Evolutionary conservation across 768 basidiomycete genomes (phyloP).

Genomic region (Lyophyllum shimeji): DNA sequence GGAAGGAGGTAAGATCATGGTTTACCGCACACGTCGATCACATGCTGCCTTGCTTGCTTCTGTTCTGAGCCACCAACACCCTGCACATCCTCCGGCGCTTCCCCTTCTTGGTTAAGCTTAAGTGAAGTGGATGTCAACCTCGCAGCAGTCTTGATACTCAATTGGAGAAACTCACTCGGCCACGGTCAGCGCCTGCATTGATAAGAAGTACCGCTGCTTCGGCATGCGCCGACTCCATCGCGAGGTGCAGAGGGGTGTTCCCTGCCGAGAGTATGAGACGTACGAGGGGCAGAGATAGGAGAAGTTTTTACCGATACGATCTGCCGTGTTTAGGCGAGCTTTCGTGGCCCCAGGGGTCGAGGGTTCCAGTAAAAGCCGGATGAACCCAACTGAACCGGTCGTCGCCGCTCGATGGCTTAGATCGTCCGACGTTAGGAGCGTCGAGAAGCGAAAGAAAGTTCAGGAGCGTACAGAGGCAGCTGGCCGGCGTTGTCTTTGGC

Average conservation of each 20-base stretch:
- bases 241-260: conserved; percentile 95
- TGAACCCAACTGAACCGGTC: conserved; percentile 89
- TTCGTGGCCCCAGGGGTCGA: conserved; percentile 68
- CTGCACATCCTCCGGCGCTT: conserved; percentile 84
- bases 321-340: conserved; percentile 82
- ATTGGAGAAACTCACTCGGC: conserved; percentile 57
- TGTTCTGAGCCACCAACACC: conserved; percentile 94
- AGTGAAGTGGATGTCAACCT: conserved; percentile 16
- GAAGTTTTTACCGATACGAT: conserved; percentile 62
- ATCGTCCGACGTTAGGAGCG: conserved; percentile 17
- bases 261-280: conserved; percentile 43
- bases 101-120: conserved; percentile 81
- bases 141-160: conserved; percentile 14
- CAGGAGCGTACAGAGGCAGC: conserved; percentile 68
- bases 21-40: conserved; percentile 71
- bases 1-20: conserved; percentile 29
- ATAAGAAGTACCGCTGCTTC: conserved; percentile 89
- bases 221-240: conserved; percentile 95
- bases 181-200: conserved; percentile 93
- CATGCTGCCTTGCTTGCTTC: conserved; percentile 72
- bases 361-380: conserved; percentile 81
- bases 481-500: conserved; percentile 93
- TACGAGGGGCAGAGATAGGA: conserved; percentile 13
- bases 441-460: conserved; percentile 20
- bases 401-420: conserved; percentile 92